Evolutionary conservation across 805 yeast species (phyloP), one percentile per base, ranked within the genome.

Genomic region (Diddensiella transvaalensis): DNA sequence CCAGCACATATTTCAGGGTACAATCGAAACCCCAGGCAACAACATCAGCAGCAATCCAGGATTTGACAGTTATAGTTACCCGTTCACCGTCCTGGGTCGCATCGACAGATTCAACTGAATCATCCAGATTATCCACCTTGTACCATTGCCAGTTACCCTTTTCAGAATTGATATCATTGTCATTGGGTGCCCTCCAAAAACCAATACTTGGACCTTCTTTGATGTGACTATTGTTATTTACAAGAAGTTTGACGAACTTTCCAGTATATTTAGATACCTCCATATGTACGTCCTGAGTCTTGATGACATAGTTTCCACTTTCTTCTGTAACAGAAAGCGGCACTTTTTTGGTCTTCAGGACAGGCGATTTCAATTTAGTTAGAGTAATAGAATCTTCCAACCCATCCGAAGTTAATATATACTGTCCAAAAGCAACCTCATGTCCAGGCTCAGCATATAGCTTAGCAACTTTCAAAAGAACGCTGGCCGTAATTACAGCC

Each of bases 351-450:
- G n/a, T n/a, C n/a, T n/a, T n/a, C n/a, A n/a, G n/a, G 18, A 6
- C 17, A 5, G 32, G 43, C 22, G 30, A 26, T 8, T 8, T 23
- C 10, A 23, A n/a, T 15, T 15, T 35, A 10, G 15, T 35, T 8
- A 6, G 8, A 6, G 15, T 8, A 13, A n/a, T 35, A 26, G 11
- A 8, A 26, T 35, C 38, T 8, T 35, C 38, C 17, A 35, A 15
- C 17, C 17, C 8, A 10, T 35, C 38, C 8, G 38, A 8, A 10
- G 8, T 35, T 6, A n/a, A 35, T 10, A 10, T 30, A 23, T 39
- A 44, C 45, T 65, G 69, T 2, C 53, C 56, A 64, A 65, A 63
- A 3, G 67, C 56, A 29, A 65, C 48, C 29, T 58, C 49, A 46
- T 59, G 60, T 1, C 62, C 65, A 1, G 46, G 30, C 6, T 37